Evolutionary conservation across 495 filamentous ascomycete genomes (phyloP).

Genomic region (Penicillium mononematosum): DNA sequence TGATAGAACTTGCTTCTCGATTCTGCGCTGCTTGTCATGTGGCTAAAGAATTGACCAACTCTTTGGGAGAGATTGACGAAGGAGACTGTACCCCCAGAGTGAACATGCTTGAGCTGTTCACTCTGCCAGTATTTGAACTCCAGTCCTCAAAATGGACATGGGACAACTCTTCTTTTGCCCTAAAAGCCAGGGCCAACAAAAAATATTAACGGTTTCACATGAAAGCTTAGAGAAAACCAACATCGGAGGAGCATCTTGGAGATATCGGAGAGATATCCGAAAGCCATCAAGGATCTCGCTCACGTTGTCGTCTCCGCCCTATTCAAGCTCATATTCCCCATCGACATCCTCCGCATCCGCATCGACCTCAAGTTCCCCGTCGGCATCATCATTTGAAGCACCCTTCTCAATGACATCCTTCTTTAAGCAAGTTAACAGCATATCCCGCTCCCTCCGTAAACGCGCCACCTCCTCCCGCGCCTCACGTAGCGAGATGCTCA

Average conservation of each 20-base stretch:
- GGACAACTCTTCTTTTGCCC: not conserved
- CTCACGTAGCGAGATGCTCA: slow-evolving; percentile 2
- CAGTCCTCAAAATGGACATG: no score
- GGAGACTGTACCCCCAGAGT: no score
- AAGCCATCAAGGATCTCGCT: not conserved
- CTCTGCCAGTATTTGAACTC: no score
- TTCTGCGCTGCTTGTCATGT: no score
- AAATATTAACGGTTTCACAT: not conserved
- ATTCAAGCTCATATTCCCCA: not conserved
- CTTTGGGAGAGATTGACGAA: no score
- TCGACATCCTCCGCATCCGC: not conserved
- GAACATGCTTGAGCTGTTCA: no score
- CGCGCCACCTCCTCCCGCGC: not conserved
- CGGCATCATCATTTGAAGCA: not conserved
- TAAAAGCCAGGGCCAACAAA: not conserved
- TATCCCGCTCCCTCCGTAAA: slow-evolving; percentile 4
- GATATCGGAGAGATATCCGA: not conserved
- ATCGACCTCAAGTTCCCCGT: not conserved
- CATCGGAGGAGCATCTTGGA: not conserved
- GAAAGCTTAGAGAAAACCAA: not conserved
- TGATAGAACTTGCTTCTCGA: not conserved
- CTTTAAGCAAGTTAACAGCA: slow-evolving; percentile 4
- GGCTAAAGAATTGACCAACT: no score
- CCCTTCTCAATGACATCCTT: not conserved
- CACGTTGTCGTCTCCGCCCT: not conserved